These are phyloP conservation scores for Piromyces sp. DNA, from an alignment of 192 early-diverging fungal genomes.

Conservation along the genomic window DNA sequence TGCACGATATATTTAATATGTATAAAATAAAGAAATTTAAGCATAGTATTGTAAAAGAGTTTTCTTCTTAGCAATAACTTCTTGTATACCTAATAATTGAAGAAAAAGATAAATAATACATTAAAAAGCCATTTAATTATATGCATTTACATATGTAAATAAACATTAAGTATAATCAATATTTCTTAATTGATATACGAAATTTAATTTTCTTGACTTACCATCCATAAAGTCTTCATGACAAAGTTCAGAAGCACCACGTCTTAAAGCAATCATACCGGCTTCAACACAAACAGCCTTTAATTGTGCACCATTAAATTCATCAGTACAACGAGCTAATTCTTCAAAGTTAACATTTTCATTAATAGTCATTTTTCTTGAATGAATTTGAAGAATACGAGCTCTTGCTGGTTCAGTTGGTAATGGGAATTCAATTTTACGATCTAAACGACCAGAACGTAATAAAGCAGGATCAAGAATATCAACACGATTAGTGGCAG, in stretches of 20 bases:
- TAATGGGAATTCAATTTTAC: conserved; percentile 84
- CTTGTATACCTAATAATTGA: neutral
- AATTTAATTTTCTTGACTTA: too few relatives aligned
- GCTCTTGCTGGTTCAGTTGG: conserved; percentile 88
- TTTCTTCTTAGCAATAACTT: neutral
- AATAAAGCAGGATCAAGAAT: conserved; percentile 78
- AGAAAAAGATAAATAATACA: conserved; percentile 7
- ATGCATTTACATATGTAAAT: too few relatives aligned
- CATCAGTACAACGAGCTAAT: conserved; percentile 83
- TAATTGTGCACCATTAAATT: conserved; percentile 98
- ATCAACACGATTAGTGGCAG: conserved; percentile 92
- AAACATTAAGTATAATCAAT: too few relatives aligned
- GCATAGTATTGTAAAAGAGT: neutral
- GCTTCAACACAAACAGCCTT: conserved; percentile 98
- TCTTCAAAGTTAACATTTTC: conserved; percentile 92
- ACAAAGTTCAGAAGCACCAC: conserved; percentile 65
- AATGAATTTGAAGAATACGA: conserved; percentile 91
- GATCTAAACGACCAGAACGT: conserved; percentile 73
- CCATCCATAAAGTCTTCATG: conserved; percentile 97
- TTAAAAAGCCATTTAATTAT: too few relatives aligned
- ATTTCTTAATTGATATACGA: too few relatives aligned
- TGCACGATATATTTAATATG: conserved; percentile 5
- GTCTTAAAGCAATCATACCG: conserved; percentile 90
- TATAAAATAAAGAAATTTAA: conserved; percentile 4
- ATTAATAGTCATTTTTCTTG: conserved; percentile 94